phyloP scores from a whole-genome alignment of 1,284 basidiomycete species.

The Gomphus bonarii region DNA sequence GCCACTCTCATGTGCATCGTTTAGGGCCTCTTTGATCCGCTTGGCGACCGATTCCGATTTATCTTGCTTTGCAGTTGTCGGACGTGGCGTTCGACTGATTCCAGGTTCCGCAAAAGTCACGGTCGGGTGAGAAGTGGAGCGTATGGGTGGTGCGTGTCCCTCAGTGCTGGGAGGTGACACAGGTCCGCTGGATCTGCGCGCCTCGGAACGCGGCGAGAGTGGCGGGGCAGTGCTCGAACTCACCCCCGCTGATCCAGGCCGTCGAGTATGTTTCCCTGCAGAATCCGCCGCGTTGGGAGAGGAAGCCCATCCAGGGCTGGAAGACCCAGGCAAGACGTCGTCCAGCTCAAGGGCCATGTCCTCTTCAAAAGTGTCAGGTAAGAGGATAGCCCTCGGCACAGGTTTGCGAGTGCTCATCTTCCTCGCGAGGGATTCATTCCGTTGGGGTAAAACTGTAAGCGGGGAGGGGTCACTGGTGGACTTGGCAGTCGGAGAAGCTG shows the following conservation, averaged over 20 bases:
- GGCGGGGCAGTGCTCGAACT: neutral
- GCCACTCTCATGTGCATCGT: slow-evolving; percentile 53
- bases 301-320: neutral
- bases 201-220: neutral
- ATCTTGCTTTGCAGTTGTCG: slow-evolving; percentile 23
- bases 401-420: neutral
- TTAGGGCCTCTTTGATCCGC: slow-evolving; percentile 50
- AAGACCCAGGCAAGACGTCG: neutral
- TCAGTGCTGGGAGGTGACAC: neutral
- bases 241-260: neutral
- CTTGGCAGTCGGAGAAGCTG: neutral
- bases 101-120: neutral
- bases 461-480: neutral
- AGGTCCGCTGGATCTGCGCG: neutral
- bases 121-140: neutral
- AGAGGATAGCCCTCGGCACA: slow-evolving; percentile 7
- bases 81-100: neutral
- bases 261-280: neutral
- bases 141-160: neutral
- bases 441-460: neutral
- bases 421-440: slow-evolving; percentile 1
- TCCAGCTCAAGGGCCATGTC: slow-evolving; percentile 5
- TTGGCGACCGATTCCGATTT: slow-evolving; percentile 37
- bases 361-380: slow-evolving; percentile 7
- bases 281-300: neutral